phyloP scores from a whole-genome alignment of 192 early-diverging fungal species.

The Coemansia interrupta region DNA sequence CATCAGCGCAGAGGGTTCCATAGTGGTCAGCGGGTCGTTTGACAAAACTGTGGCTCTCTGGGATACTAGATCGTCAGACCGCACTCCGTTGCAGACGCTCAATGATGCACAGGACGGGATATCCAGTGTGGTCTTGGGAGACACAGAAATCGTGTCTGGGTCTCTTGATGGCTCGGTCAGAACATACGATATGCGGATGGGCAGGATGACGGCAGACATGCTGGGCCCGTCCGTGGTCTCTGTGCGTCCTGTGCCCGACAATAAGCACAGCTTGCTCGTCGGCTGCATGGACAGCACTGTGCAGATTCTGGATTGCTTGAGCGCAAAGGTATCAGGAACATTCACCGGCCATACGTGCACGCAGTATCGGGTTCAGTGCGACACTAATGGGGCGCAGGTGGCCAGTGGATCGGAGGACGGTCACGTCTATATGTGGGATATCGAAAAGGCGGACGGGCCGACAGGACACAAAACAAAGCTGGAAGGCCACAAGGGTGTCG shows the following conservation, averaged over 20 bases:
- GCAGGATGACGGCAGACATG: conserved; percentile 63
- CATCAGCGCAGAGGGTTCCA: conserved; percentile 72
- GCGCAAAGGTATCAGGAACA: conserved; percentile 67
- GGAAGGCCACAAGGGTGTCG: conserved; percentile 35
- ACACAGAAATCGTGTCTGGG: conserved; percentile 69
- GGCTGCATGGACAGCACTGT: conserved; percentile 73
- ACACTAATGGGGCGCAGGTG: conserved; percentile 69
- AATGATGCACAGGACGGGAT: conserved; percentile 85
- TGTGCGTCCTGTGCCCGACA: conserved; percentile 53
- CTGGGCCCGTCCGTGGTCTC: conserved; percentile 79
- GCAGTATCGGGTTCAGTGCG: conserved; percentile 72
- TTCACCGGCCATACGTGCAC: conserved; percentile 80
- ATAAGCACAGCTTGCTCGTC: conserved; percentile 63
- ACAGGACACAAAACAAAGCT: conserved; percentile 8
- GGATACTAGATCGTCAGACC: conserved; percentile 42
- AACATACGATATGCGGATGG: conserved; percentile 81
- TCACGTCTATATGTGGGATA: conserved; percentile 80
- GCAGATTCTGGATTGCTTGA: conserved; percentile 79
- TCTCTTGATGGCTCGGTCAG: conserved; percentile 84
- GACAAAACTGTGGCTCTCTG: conserved; percentile 55
- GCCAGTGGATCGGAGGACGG: conserved; percentile 91
- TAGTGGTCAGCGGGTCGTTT: conserved; percentile 77
- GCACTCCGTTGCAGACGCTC: conserved; percentile 74
- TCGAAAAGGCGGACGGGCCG: conserved; percentile 18
- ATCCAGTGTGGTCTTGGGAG: conserved; percentile 67